Base-by-base conservation (phyloP, 352 stramenopile genomes). In the Globisporangium perplexum region DNA sequence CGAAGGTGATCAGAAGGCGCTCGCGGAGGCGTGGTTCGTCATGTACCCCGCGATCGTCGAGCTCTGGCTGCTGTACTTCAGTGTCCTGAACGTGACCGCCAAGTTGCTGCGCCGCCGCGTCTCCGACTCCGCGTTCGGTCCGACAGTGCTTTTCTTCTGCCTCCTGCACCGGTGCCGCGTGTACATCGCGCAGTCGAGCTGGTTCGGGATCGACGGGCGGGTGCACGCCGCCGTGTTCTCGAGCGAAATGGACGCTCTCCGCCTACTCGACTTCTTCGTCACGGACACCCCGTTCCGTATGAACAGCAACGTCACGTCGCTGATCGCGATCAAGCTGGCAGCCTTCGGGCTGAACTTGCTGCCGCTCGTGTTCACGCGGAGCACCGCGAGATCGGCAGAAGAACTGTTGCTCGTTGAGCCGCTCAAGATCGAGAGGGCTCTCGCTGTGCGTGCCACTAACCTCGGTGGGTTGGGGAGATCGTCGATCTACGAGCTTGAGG, bases 11-110 rank as follows among this genome's bases (percentile, higher is more conserved):
- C 63, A 72, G 45, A 36, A 35, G 17, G 54, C 46, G 7, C 41
- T 72, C 1, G 28, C 23, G 6, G 46, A 65, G 15, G 52, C 63
- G 11, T 72, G 67, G 67, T 68, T 70, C 42, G 50, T 59, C 15
- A 63, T 69, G 22, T 72, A 74, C 36, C 63, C 63, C 0, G 53
- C 53, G 15, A 65, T 69, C 43, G 63, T 47, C 14, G 57, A 70
- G 18, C 31, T 65, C 10, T 11, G 67, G 10, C 20, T 75, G 18
- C 26, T 72, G 1, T 53, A 53, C 53, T 71, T 53, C 43, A 69
- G 62, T 35, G 5, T 67, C 3, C 50, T 71, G 0, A 74, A 66
- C 31, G 14, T 47, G 0, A 15, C 50, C 8, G 57, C 47, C 26
- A 60, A 63, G 47, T 11, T 65, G 2, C 15, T 36, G 10, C 54